Conservation (phyloP, 2,329 filamentous ascomycete genomes). For the Ilyonectria destructans region DNA sequence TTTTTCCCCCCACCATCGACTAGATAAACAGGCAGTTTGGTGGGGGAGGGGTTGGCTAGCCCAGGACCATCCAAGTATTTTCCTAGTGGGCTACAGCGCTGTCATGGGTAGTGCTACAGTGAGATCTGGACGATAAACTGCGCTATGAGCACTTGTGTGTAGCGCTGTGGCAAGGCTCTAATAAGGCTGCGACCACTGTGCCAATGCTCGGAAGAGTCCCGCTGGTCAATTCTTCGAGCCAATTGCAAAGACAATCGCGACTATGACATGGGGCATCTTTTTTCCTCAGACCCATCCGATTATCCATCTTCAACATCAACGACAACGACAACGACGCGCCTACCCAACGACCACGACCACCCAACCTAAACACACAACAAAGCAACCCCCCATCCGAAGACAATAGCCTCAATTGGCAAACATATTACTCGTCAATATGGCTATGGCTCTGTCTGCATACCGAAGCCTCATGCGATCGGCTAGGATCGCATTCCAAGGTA, state of each 20-base stretch:
- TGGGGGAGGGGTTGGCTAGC: slow-evolving; percentile 40
- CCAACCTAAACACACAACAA: neutral
- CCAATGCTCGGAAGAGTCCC: neutral
- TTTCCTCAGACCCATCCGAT: slow-evolving; percentile 19
- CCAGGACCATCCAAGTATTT: neutral
- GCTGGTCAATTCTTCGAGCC: neutral
- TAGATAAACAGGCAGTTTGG: slow-evolving; percentile 31
- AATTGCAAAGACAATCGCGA: neutral
- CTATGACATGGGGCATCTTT: slow-evolving; percentile 10
- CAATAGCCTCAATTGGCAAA: neutral
- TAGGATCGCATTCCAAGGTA: slow-evolving; percentile 88
- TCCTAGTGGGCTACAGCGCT: slow-evolving; percentile 13
- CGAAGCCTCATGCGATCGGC: slow-evolving; percentile 86
- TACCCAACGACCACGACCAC: neutral
- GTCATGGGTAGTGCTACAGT: slow-evolving; percentile 20
- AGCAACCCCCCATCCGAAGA: neutral
- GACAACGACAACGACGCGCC: neutral
- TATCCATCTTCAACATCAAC: neutral
- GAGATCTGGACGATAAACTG: neutral
- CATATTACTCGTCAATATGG: slow-evolving; percentile 31
- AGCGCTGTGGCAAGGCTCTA: neutral
- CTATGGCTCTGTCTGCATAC: slow-evolving; percentile 84
- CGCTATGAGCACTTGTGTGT: neutral
- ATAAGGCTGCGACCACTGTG: neutral
- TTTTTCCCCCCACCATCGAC: slow-evolving; percentile 45